phyloP scores from a whole-genome alignment of 306 rosid genomes.

The Cicer yamashitae region DNA sequence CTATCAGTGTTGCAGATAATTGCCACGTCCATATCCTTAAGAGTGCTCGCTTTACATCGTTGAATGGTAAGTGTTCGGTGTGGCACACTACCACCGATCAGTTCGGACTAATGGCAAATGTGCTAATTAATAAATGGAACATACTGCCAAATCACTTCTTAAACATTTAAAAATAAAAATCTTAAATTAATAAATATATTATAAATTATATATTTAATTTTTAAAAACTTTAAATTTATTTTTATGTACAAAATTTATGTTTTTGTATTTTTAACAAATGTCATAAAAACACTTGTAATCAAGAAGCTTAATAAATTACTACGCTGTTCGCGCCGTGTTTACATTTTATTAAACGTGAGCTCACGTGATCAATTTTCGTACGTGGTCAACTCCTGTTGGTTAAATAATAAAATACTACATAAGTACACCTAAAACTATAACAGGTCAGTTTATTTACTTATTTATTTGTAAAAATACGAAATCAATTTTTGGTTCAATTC shows the following conservation, averaged over 20 bases:
- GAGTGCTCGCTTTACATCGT: neutral
- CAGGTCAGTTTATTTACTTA: no score
- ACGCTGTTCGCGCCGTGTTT: neutral
- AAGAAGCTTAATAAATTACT: neutral
- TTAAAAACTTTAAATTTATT: no score
- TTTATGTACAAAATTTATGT: no score
- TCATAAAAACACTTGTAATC: no score
- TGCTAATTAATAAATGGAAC: neutral
- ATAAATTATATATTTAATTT: no score
- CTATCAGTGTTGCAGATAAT: neutral
- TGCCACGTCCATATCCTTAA: conserved; percentile 19
- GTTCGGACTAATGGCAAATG: neutral
- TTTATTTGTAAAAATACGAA: no score
- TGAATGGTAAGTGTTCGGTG: conserved; percentile 5
- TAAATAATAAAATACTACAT: neutral
- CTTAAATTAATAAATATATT: no score
- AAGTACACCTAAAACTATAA: no score
- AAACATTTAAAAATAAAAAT: no score
- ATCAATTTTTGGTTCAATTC: no score
- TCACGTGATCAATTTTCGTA: conserved; percentile 17
- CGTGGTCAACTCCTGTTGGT: conserved; percentile 36
- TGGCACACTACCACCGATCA: neutral
- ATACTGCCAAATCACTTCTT: no score
- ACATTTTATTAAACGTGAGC: conserved; percentile 21
- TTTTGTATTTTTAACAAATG: no score